Conservation (phyloP, 2,329 filamentous ascomycete genomes). For the Aspergillus transmontanensis region DNA sequence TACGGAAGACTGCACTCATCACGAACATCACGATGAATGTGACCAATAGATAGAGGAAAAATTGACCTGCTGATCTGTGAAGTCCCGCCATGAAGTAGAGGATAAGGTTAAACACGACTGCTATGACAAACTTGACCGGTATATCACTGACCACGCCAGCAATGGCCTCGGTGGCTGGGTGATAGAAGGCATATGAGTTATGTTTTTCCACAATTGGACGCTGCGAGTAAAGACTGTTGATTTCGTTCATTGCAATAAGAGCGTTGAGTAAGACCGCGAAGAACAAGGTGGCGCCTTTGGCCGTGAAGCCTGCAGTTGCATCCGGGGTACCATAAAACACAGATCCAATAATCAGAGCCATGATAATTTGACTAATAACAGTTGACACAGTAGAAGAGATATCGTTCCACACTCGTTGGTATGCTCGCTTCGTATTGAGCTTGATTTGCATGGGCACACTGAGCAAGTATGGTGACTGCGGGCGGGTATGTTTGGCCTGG, state of each 20-base stretch:
- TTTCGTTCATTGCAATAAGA: slow-evolving; percentile 55
- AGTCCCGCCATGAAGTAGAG: slow-evolving; percentile 87
- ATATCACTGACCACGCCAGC: slow-evolving; percentile 33
- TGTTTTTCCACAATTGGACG: slow-evolving; percentile 33
- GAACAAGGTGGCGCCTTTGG: slow-evolving; percentile 76
- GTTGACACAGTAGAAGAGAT: slow-evolving; percentile 69
- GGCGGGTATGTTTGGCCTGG: slow-evolving; percentile 51
- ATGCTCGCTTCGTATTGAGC: slow-evolving; percentile 79
- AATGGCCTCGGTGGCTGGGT: slow-evolving; percentile 25
- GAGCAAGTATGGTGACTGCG: slow-evolving; percentile 77
- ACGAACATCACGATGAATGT: slow-evolving; percentile 71
- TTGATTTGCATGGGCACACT: slow-evolving; percentile 70
- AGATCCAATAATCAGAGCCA: slow-evolving; percentile 75
- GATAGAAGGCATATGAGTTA: slow-evolving; percentile 32
- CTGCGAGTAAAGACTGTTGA: slow-evolving; percentile 44
- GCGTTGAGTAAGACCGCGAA: slow-evolving; percentile 85
- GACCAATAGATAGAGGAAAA: slow-evolving; percentile 84
- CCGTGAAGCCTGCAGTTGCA: slow-evolving; percentile 70
- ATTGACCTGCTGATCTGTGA: slow-evolving; percentile 69
- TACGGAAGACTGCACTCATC: slow-evolving; percentile 85
- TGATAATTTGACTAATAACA: slow-evolving; percentile 65
- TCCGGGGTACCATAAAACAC: slow-evolving; percentile 75
- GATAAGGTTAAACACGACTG: slow-evolving; percentile 73
- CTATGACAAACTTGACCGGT: slow-evolving; percentile 76
- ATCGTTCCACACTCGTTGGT: slow-evolving; percentile 73